These are phyloP conservation scores for Verticillium dahliae DNA, from an alignment of 2,329 filamentous ascomycete species.

Conservation along the genomic window DNA sequence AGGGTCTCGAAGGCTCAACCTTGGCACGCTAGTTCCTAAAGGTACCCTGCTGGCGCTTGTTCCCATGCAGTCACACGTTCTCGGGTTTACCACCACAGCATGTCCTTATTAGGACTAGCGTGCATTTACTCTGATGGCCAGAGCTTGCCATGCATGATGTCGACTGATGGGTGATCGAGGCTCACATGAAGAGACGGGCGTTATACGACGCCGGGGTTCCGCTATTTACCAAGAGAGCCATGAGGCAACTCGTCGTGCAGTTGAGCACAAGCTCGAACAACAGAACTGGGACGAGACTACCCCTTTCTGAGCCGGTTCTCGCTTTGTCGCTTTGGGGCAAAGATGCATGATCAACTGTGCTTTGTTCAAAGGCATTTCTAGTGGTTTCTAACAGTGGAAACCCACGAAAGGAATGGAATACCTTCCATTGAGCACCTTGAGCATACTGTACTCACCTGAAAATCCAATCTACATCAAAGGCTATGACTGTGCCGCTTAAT, in stretches of 20 bases:
- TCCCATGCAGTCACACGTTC: slow-evolving; percentile 7
- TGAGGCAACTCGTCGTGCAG: background rate
- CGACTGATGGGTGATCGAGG: background rate
- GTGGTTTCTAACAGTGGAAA: background rate
- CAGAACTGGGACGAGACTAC: background rate
- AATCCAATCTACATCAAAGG: background rate
- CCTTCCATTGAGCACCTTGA: background rate
- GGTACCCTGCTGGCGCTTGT: slow-evolving; percentile 3
- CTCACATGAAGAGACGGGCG: background rate
- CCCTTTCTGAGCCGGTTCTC: background rate
- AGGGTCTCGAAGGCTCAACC: background rate
- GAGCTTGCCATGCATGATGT: too few relatives aligned
- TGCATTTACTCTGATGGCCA: too few relatives aligned
- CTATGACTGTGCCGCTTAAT: background rate
- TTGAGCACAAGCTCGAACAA: background rate
- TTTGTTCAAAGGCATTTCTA: background rate
- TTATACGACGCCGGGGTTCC: background rate
- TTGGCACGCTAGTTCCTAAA: slow-evolving; percentile 5
- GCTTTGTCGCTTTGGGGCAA: background rate
- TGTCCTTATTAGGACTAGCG: too few relatives aligned
- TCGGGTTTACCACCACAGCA: background rate
- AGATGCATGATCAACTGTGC: background rate
- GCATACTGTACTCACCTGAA: background rate
- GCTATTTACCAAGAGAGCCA: background rate
- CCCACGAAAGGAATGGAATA: background rate